phyloP scores from a whole-genome alignment of 192 early-diverging fungal genomes.

The Pilobolus umbonatus region DNA sequence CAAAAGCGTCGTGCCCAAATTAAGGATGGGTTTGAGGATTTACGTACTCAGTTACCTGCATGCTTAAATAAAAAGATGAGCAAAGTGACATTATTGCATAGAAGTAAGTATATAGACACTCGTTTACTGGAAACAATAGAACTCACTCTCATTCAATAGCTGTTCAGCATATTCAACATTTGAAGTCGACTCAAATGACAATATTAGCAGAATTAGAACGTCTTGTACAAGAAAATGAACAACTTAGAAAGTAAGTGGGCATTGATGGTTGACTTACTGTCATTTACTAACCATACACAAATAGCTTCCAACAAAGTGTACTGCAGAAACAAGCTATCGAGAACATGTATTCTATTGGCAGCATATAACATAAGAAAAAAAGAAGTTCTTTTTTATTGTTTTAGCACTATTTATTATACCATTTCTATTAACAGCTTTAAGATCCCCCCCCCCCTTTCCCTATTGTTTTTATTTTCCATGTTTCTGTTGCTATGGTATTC shows the following conservation, averaged over 20 bases:
- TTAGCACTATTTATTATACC: constrained; percentile 3
- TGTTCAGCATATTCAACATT: constrained; percentile 43
- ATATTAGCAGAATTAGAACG: constrained; percentile 35
- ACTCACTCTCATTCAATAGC: constrained; percentile 10
- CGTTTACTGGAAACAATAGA: background rate
- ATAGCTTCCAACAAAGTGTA: constrained; percentile 31
- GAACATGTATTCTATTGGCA: constrained; percentile 35
- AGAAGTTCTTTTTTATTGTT: constrained; percentile 11
- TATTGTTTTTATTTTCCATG: background rate
- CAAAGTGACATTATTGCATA: constrained; percentile 34
- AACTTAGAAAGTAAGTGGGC: constrained; percentile 34
- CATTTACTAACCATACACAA: background rate
- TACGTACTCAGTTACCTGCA: constrained; percentile 29
- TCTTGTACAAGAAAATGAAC: constrained; percentile 36
- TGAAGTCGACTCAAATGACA: constrained; percentile 34
- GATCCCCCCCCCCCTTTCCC: background rate
- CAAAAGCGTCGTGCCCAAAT: constrained; percentile 40
- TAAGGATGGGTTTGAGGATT: constrained; percentile 40
- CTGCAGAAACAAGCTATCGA: constrained; percentile 38
- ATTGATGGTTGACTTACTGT: background rate
- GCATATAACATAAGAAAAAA: too few relatives aligned
- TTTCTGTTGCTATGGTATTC: background rate
- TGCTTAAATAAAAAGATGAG: constrained; percentile 37
- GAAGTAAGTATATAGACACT: constrained; percentile 22
- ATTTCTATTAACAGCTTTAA: background rate